Evolutionary conservation across 441 rosid species (phyloP).

Genomic region (Croton setiger): DNA sequence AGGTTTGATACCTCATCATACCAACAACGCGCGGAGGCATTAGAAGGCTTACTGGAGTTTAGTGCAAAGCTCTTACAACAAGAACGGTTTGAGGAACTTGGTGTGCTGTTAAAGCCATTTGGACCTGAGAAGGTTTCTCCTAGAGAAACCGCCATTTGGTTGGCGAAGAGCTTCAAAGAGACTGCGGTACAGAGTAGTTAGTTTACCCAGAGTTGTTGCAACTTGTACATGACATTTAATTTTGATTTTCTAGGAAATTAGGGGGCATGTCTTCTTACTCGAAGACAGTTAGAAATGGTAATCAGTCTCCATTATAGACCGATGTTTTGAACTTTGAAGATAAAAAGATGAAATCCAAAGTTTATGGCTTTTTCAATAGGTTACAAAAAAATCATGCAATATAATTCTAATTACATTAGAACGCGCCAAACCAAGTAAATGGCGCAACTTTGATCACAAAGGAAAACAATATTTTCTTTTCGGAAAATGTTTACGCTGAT

Average conservation of each 20-base stretch:
- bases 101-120: slow-evolving; percentile 80
- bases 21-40: slow-evolving; percentile 88
- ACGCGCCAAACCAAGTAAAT: too few species aligned
- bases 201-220: slow-evolving; percentile 20
- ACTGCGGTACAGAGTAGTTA: slow-evolving; percentile 24
- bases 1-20: slow-evolving; percentile 76
- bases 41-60: slow-evolving; percentile 96
- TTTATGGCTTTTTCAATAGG: too few species aligned
- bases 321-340: too few species aligned
- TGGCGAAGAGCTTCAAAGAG: slow-evolving; percentile 94
- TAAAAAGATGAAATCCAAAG: too few species aligned
- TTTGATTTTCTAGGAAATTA: background rate
- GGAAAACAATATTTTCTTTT: too few species aligned
- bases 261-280: slow-evolving; percentile 18
- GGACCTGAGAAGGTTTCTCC: slow-evolving; percentile 97
- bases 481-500: too few species aligned
- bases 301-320: too few species aligned
- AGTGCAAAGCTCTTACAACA: slow-evolving; percentile 81
- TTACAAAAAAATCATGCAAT: too few species aligned
- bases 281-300: slow-evolving; percentile 16
- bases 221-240: slow-evolving; percentile 15
- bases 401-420: too few species aligned
- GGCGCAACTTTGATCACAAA: too few species aligned
- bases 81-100: slow-evolving; percentile 79
- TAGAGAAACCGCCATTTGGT: slow-evolving; percentile 94